phyloP scores from a whole-genome alignment of 139 green algal species.

The Closterium sp. region DNA sequence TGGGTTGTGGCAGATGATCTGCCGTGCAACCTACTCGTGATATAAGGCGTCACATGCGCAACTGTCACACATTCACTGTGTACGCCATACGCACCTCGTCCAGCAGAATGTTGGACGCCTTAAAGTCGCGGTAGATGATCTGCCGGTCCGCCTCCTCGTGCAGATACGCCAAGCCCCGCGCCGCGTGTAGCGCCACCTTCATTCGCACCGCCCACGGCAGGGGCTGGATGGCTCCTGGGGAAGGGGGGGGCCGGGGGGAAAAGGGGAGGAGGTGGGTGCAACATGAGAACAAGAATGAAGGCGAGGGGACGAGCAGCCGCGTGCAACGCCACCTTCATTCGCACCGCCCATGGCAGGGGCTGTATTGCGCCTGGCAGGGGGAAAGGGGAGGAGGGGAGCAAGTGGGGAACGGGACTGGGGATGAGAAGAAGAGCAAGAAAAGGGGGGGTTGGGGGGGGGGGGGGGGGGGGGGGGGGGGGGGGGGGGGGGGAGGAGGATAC shows the following conservation, averaged over 20 bases:
- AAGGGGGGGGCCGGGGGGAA: neutral
- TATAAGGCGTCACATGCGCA: too few species aligned
- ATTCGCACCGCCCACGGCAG: constrained; percentile 16
- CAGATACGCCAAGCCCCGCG: constrained; percentile 46
- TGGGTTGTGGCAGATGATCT: too few species aligned
- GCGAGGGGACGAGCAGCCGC: neutral
- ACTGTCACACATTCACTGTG: too few species aligned
- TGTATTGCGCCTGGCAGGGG: too few species aligned
- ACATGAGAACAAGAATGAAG: neutral
- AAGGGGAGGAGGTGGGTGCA: neutral
- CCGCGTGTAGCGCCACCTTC: constrained; percentile 30
- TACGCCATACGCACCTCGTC: constrained; percentile 17
- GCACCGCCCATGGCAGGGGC: too few species aligned
- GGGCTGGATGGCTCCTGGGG: neutral
- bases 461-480: too few species aligned
- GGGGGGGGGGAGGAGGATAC: too few species aligned
- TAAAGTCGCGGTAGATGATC: constrained; percentile 64
- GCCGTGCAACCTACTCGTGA: too few species aligned
- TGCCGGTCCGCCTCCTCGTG: constrained; percentile 40
- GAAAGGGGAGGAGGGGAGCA: neutral
- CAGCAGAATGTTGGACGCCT: constrained; percentile 61
- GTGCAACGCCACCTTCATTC: neutral
- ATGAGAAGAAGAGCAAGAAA: too few species aligned
- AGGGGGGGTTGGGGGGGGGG: too few species aligned
- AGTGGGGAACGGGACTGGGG: neutral